Conservation (phyloP, 78 protist genomes). For the Guillardia theta region DNA sequence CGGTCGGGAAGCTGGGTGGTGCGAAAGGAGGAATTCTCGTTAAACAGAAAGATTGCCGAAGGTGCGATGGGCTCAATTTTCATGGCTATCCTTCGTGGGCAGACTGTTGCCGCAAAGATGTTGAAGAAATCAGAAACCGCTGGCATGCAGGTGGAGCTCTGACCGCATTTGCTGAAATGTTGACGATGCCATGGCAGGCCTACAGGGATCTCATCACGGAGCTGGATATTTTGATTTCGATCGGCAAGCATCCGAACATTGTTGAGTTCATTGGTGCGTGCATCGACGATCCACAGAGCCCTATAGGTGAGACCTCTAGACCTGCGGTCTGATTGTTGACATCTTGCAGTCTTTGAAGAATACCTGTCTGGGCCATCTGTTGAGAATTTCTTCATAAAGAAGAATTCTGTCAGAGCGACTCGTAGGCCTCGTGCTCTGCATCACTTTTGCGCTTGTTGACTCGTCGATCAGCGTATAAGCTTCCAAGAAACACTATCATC, state of each 20-base stretch:
- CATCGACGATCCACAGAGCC: neutral
- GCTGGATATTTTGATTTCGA: neutral
- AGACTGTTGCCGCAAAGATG: neutral
- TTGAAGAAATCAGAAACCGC: too few relatives aligned
- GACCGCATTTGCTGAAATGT: too few relatives aligned
- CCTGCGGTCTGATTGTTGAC: too few relatives aligned
- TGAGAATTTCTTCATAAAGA: neutral
- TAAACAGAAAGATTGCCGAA: neutral
- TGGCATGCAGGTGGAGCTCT: too few relatives aligned
- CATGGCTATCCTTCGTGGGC: neutral
- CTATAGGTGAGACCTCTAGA: too few relatives aligned
- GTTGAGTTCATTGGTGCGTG: slow-evolving; percentile 16
- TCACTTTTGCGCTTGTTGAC: too few relatives aligned
- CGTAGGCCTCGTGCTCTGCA: neutral
- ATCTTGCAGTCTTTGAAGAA: neutral
- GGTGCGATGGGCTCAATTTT: neutral
- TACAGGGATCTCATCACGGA: neutral
- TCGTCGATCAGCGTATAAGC: too few relatives aligned
- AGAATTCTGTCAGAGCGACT: neutral
- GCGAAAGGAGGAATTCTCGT: neutral
- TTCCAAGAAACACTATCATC: neutral
- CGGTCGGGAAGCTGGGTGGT: neutral
- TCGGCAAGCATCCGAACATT: neutral
- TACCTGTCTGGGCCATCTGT: neutral
- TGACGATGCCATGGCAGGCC: too few relatives aligned